phyloP scores from a whole-genome alignment of 2,329 filamentous ascomycete genomes.

The Diaporthe batatas region DNA sequence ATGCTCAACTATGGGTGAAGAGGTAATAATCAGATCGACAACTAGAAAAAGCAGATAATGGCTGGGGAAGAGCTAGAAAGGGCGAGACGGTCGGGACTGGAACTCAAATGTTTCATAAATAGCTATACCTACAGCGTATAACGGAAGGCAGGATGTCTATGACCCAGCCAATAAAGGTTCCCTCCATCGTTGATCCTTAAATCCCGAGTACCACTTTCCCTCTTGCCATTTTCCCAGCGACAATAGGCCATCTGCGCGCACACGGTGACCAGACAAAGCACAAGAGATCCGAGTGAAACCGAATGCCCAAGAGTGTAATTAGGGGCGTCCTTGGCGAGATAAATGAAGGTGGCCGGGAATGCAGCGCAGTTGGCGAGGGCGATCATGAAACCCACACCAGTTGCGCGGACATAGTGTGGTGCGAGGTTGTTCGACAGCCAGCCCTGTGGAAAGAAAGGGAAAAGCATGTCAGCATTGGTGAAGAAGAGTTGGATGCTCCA shows the following conservation, averaged over 20 bases:
- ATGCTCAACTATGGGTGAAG: too few species aligned
- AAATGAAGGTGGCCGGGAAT: slow-evolving; percentile 60
- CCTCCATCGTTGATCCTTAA: slow-evolving; percentile 49
- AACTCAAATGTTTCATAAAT: too few species aligned
- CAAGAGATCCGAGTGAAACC: slow-evolving; percentile 56
- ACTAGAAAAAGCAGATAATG: too few species aligned
- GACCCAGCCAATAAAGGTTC: slow-evolving; percentile 52
- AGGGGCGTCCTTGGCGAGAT: slow-evolving; percentile 57
- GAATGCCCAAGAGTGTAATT: slow-evolving; percentile 56
- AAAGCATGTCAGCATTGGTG: background rate
- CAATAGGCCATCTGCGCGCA: slow-evolving; percentile 55
- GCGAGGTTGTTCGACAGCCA: slow-evolving; percentile 60
- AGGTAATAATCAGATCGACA: too few species aligned
- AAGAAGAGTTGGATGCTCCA: too few species aligned
- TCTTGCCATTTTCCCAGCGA: slow-evolving; percentile 56
- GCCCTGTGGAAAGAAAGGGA: slow-evolving; percentile 41
- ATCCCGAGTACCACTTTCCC: slow-evolving; percentile 55
- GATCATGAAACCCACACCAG: slow-evolving; percentile 56
- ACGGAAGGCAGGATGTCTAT: slow-evolving; percentile 56
- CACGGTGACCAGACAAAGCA: slow-evolving; percentile 47
- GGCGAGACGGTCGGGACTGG: too few species aligned
- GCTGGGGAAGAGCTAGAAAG: too few species aligned
- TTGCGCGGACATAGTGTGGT: slow-evolving; percentile 58
- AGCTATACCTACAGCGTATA: slow-evolving; percentile 50
- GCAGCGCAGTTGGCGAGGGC: slow-evolving; percentile 57